Base-by-base conservation (phyloP, 495 filamentous ascomycete genomes). In the Tuber calosporum region DNA sequence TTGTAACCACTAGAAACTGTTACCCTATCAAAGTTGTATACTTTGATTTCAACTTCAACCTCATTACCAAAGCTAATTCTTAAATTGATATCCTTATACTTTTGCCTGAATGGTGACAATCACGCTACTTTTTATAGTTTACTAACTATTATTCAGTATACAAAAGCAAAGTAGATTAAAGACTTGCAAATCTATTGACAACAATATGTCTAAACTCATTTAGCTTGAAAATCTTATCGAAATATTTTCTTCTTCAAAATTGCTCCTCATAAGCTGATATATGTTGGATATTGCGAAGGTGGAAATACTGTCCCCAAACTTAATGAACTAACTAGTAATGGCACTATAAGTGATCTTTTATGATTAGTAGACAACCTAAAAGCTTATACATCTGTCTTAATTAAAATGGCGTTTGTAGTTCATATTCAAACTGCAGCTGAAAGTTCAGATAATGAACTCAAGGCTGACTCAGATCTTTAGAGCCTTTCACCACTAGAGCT, bases 151-250 rank as follows among this genome's bases (percentile, higher is more conserved):
- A n/a, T 53, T 20, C 45, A 53, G 9, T 6, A 7, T 9, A 8
- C 7, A 0, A 53, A 53, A 26, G 1, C 1, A 0, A 6, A 53
- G 1, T 9, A 6, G 8, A 26, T 53, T 9, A 0, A 0, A 1
- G 7, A 53, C 22, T 53, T 6, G 45, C 7, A 26, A 26, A 1
- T 0, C 1, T 53, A n/a, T n/a, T 26, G n/a, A 11, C 45, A 53
- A 53, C 20, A n/a, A 26, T 2, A n/a, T 6, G 45, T n/a, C 26
- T 7, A 53, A n/a, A 5, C 4, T 11, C 45, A 53, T 53, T 13
- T 22, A 7, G 5, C 45, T 4, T 53, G 7, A 2, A 53, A 53
- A 53, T 53, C 45, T 9, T n/a, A 53, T 53, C 22, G 0, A 0
- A 53, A 53, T 53, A 53, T 53, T 53, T n/a, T 5, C 22, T 26